Evolutionary conservation across 306 rosid species (phyloP).

Genomic region (Lagenaria siceraria): DNA sequence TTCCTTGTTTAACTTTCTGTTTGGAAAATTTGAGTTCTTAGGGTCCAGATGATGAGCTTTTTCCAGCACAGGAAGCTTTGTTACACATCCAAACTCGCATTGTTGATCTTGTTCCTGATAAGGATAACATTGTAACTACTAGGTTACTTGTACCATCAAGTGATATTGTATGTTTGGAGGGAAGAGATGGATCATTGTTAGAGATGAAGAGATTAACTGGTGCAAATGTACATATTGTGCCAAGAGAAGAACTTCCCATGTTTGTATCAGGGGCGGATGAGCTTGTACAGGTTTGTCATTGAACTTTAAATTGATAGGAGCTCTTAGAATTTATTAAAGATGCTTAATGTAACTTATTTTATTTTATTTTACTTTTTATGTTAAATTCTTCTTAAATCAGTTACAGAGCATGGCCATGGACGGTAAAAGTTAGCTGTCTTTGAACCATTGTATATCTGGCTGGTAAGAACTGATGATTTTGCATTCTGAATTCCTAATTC

Average conservation of each 20-base stretch:
- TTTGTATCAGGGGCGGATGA: slow-evolving; percentile 62
- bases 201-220: slow-evolving; percentile 78
- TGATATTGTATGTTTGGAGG: slow-evolving; percentile 81
- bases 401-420: neutral
- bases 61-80: slow-evolving; percentile 99
- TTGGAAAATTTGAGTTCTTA: slow-evolving; percentile 19
- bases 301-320: slow-evolving; percentile 1
- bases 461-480: neutral
- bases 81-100: slow-evolving; percentile 85
- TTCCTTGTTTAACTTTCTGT: slow-evolving; percentile 2
- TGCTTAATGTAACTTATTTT: neutral
- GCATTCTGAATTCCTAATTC: neutral
- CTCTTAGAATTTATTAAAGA: neutral
- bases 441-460: neutral
- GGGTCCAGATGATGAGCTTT: slow-evolving; percentile 94
- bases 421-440: neutral
- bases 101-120: slow-evolving; percentile 71
- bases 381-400: neutral
- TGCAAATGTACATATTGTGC: slow-evolving; percentile 64
- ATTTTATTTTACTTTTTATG: neutral
- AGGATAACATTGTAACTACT: slow-evolving; percentile 70
- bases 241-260: slow-evolving; percentile 67
- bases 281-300: slow-evolving; percentile 69
- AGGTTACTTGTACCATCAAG: slow-evolving; percentile 66
- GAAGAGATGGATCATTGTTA: slow-evolving; percentile 66